These are phyloP conservation scores for Mrakiaceae sp. DNA, from an alignment of 1,284 basidiomycete genomes.

Conservation along the genomic window DNA sequence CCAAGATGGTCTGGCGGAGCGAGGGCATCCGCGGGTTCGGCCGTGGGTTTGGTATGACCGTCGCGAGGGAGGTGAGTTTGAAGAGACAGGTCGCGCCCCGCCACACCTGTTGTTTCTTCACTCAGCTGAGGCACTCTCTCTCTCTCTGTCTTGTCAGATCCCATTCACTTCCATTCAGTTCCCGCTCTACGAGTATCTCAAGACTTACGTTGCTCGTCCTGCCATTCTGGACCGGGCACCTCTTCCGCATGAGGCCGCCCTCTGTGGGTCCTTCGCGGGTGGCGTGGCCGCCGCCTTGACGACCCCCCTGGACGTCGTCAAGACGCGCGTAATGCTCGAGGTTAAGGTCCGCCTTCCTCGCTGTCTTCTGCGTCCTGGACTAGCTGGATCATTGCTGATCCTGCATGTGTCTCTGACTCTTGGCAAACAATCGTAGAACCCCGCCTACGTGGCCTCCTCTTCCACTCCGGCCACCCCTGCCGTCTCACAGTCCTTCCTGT, in stretches of 20 bases:
- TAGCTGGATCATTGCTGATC: background rate
- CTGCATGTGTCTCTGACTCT: too few relatives aligned
- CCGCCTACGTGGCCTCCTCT: background rate
- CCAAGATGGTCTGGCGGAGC: conserved; percentile 42
- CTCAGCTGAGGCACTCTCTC: background rate
- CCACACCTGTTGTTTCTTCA: background rate
- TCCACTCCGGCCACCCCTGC: conserved; percentile 16
- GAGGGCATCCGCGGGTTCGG: conserved; percentile 63
- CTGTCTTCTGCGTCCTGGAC: background rate
- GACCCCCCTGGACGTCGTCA: conserved; percentile 92
- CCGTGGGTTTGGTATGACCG: conserved; percentile 64
- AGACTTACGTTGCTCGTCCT: conserved; percentile 46
- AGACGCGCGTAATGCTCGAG: conserved; percentile 95
- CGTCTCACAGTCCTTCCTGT: conserved; percentile 37
- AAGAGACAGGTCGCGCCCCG: background rate
- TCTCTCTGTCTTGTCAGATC: conserved; percentile 46
- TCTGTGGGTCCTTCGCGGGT: conserved; percentile 85
- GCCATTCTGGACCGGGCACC: conserved; percentile 42
- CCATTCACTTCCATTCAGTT: conserved; percentile 98
- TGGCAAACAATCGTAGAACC: too few relatives aligned
- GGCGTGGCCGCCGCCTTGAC: conserved; percentile 80
- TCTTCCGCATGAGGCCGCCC: conserved; percentile 72
- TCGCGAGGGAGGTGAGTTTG: conserved; percentile 56
- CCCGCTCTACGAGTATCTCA: conserved; percentile 86
- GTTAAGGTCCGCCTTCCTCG: conserved; percentile 45